Percentiles rank a stretch among this genome's conserved stretches.
These are phyloP conservation scores for Suillus discolor DNA, from an alignment of 768 basidiomycete genomes.

Conservation along the genomic window DNA sequence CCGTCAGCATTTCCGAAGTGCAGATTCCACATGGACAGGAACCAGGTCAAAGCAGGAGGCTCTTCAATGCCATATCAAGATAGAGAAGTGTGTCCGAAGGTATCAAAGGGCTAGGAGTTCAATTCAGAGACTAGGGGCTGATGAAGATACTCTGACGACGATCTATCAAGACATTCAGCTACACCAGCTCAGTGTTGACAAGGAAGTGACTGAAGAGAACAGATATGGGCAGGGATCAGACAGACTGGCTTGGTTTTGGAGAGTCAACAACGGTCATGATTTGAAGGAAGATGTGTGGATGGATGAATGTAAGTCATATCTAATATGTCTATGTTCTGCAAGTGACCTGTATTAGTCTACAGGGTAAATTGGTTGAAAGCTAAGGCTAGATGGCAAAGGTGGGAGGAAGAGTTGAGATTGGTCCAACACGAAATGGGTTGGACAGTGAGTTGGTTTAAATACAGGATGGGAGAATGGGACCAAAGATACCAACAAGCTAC, in stretches of 20 bases:
- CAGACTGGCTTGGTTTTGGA: slow-evolving; percentile 11
- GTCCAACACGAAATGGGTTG: slow-evolving; percentile 22
- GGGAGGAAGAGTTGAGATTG: slow-evolving; percentile 22
- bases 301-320: slow-evolving; percentile 1
- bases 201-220: slow-evolving; percentile 15
- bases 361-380: slow-evolving; percentile 15
- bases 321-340: neutral
- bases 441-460: slow-evolving; percentile 15
- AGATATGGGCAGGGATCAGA: slow-evolving; percentile 12
- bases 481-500: neutral
- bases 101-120: slow-evolving; percentile 2
- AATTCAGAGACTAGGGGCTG: neutral
- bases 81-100: too few relatives aligned
- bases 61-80: neutral
- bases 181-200: neutral
- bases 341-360: slow-evolving; percentile 8
- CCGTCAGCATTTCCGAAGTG: slow-evolving; percentile 4
- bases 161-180: neutral
- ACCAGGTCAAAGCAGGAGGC: slow-evolving; percentile 11
- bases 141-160: neutral
- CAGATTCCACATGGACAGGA: neutral
- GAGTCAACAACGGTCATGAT: neutral
- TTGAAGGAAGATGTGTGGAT: neutral
- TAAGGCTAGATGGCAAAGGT: slow-evolving; percentile 20
- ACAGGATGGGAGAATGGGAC: neutral